Conservation (phyloP, 2,329 filamentous ascomycete genomes). For the Penicillium brevicompactum region DNA sequence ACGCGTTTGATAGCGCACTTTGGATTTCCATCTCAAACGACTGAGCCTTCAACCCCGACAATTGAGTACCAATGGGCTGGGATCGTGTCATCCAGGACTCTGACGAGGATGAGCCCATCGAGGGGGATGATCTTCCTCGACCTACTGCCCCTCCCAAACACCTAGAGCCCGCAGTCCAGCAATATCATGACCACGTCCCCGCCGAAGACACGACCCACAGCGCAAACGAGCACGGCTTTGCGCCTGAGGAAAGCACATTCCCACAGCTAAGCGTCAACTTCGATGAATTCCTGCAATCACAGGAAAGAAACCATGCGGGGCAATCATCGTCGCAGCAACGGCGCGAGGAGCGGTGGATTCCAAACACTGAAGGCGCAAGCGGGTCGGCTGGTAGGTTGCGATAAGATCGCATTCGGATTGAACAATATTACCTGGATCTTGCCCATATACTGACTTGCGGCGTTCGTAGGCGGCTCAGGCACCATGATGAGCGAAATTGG, state of each 20-base stretch:
- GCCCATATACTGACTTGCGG: neutral
- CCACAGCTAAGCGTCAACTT: constrained; percentile 37
- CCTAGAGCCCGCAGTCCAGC: constrained; percentile 13
- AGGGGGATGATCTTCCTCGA: constrained; percentile 26
- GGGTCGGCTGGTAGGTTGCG: constrained; percentile 34
- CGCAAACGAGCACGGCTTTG: constrained; percentile 4
- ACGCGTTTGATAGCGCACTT: constrained; percentile 15
- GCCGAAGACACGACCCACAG: constrained; percentile 11
- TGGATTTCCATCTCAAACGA: neutral
- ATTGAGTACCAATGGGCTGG: constrained; percentile 33
- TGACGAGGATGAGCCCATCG: constrained; percentile 44
- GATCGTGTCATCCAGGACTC: constrained; percentile 48
- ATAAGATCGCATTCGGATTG: neutral
- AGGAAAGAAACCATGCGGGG: constrained; percentile 17
- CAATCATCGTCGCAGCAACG: constrained; percentile 36
- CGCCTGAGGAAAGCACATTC: constrained; percentile 12
- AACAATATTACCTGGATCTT: neutral
- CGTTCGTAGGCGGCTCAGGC: constrained; percentile 19
- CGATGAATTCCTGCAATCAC: constrained; percentile 41
- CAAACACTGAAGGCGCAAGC: constrained; percentile 26
- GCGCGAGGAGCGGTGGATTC: constrained; percentile 40
- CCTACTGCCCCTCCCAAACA: constrained; percentile 23
- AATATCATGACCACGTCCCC: constrained; percentile 14
- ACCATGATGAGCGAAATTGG: constrained; percentile 39
- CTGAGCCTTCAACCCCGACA: neutral